A percentile compares a stretch with the other conserved stretches of the same genome.
phyloP scores from a whole-genome alignment of 768 basidiomycete genomes.

The Boletus eberwhitei region DNA sequence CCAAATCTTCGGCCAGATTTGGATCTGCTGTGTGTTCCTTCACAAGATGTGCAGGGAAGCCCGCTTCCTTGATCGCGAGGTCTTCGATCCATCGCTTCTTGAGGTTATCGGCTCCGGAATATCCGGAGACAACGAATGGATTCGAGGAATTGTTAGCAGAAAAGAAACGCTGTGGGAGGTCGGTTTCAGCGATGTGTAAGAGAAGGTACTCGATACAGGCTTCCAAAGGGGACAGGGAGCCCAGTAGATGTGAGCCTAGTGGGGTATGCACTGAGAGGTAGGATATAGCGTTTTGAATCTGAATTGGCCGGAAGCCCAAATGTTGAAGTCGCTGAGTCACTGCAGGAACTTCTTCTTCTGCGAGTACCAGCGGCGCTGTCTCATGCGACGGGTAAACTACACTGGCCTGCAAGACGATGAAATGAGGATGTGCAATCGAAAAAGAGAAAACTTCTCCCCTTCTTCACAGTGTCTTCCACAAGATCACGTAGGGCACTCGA shows the following conservation, averaged over 20 bases:
- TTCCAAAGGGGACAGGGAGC: constrained; percentile 58
- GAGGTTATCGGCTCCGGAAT: constrained; percentile 60
- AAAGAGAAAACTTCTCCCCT: constrained; percentile 40
- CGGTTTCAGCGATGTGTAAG: constrained; percentile 81
- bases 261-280: constrained; percentile 57
- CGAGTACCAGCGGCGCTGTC: constrained; percentile 33
- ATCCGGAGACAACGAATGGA: constrained; percentile 63
- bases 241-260: constrained; percentile 60
- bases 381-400: constrained; percentile 46
- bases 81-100: constrained; percentile 79
- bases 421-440: background rate
- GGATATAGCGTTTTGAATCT: constrained; percentile 50
- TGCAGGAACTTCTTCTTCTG: constrained; percentile 39
- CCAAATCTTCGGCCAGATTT: constrained; percentile 45
- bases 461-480: constrained; percentile 79
- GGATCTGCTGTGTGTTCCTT: constrained; percentile 45
- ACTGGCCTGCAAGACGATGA: constrained; percentile 40
- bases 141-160: constrained; percentile 63
- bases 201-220: constrained; percentile 84
- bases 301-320: constrained; percentile 64
- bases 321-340: constrained; percentile 54
- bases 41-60: constrained; percentile 73
- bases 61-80: constrained; percentile 76
- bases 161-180: constrained; percentile 73
- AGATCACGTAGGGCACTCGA: constrained; percentile 66